Evolutionary conservation across 345 rosid species (phyloP).

Genomic region (Acer yangbiense): DNA sequence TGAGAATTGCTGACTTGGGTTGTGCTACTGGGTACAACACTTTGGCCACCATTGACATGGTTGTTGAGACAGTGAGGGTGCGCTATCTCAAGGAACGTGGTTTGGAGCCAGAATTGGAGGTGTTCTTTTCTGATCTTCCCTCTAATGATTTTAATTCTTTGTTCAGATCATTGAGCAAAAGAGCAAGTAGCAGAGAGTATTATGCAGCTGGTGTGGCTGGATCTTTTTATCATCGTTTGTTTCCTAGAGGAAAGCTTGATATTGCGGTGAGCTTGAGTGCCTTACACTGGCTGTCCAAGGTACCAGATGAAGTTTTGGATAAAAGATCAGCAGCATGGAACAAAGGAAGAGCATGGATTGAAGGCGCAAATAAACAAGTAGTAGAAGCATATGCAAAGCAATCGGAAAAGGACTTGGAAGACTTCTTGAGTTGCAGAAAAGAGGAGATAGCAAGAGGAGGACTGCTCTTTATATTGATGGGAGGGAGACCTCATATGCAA

Average conservation of each 20-base stretch:
- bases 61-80: slow-evolving; percentile 42
- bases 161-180: slow-evolving; percentile 31
- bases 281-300: slow-evolving; percentile 72
- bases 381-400: slow-evolving; percentile 55
- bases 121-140: slow-evolving; percentile 58
- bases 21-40: slow-evolving; percentile 66
- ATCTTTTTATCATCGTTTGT: slow-evolving; percentile 56
- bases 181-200: slow-evolving; percentile 21
- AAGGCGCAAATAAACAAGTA: slow-evolving; percentile 52
- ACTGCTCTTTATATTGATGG: slow-evolving; percentile 57
- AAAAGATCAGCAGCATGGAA: slow-evolving; percentile 54
- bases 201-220: slow-evolving; percentile 60
- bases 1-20: slow-evolving; percentile 53
- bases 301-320: slow-evolving; percentile 46
- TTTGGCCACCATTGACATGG: slow-evolving; percentile 41
- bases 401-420: slow-evolving; percentile 52
- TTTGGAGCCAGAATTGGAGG: slow-evolving; percentile 56
- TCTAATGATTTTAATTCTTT: slow-evolving; percentile 60
- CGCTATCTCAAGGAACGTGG: slow-evolving; percentile 36
- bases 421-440: slow-evolving; percentile 53
- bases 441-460: slow-evolving; percentile 63
- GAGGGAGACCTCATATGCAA: slow-evolving; percentile 41
- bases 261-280: slow-evolving; percentile 64
- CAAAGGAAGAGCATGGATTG: slow-evolving; percentile 61
- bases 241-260: slow-evolving; percentile 51